Base-by-base conservation (phyloP, 164 flowering plant species). In the Malania oleifera region DNA sequence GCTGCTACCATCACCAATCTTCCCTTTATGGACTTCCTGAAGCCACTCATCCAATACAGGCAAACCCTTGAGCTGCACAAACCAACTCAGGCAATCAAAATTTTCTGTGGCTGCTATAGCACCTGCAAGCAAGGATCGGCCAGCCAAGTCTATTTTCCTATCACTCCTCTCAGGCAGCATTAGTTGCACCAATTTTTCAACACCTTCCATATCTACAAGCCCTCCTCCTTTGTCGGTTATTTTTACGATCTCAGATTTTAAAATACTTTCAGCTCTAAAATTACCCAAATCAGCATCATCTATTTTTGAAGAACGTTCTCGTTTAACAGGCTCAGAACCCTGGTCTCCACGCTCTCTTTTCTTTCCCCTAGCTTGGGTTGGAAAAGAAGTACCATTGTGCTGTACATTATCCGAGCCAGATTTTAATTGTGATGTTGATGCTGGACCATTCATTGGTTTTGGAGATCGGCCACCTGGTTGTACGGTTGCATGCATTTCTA, bases 11-110 rank as follows among this genome's bases (percentile, higher is more conserved):
- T 80, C 87, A 58, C 84, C 82, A 61, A 78, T 62, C 70, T 85
- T 89, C 46, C 96, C 91, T 73, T 85, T 88, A 39, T 90, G 95
- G 43, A 78, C 75, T 64, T 92, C 91, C 67, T 90, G 97, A 27
- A 92, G 91, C 98, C 98, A 92, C 34, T 82, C 91, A 80, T 92
- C 87, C 41, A 89, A 76, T 6, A 90, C 81, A 72, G 83, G 77
- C 64, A 89, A 65, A 26, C 96, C 98, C 65, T 60, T 79, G 22
- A 85, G 84, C 73, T 90, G 95, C 59, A 93, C 84, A 78, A 93
- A 93, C 61, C 70, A 66, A 47, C 66, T 73, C 29, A 93, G 89
- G 69, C 95, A 90, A 57, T 92, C 99, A 65, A 66, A 48, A 58
- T 71, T 77, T 38, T 90, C 96, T 8, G 98, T 85, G 25, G 79